Evolutionary conservation across 108 stramenopile genomes (phyloP), one percentile per base, ranked within the genome.

Genomic region (Parietichytrium sp.): DNA sequence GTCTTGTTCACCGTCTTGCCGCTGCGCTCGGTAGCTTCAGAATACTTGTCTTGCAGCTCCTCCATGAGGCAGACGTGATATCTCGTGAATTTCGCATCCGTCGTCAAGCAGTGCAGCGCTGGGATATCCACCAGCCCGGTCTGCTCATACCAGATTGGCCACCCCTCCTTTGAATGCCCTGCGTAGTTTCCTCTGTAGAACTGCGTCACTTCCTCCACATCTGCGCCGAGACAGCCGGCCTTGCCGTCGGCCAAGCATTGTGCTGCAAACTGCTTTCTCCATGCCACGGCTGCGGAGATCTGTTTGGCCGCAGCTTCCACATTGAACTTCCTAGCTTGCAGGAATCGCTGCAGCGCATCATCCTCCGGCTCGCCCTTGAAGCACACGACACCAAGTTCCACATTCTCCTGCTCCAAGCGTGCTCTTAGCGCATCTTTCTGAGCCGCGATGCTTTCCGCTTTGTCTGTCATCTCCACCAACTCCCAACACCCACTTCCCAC

Each of bases 321-420:
- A 33, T 72, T 47, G 51, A 52, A 83, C 53, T 83, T 83, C 47
- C 83, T 51, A 4, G 83, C 83, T 3, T 77, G 83, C 79, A 83
- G 27, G 54, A 83, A 80, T 45, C 83, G 23, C 45, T 18, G 16
- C n/a, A n/a, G 4, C 12, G 47, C 78, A 15, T 79, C 49, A 16
- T 79, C 78, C n/a, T 31, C 20, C 6, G 52, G 29, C 47, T 83
- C 83, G 8, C 48, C 18, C 20, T 50, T 51, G 83, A 79, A 79
- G 49, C 77, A 78, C 20, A 54, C 30, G 3, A 29, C 27, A 8
- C 79, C 29, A 3, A 80, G 47, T 16, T 49, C 61, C 7, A 72
- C 38, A 6, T 38, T 23, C 33, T 72, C 15, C 6, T 10, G 38
- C 42, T 31, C 61, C 38, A 42, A 33, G 42, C 61, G 61, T 20